Base-by-base conservation (phyloP, 495 filamentous ascomycete genomes). In the Penicillium ochrochloron region DNA sequence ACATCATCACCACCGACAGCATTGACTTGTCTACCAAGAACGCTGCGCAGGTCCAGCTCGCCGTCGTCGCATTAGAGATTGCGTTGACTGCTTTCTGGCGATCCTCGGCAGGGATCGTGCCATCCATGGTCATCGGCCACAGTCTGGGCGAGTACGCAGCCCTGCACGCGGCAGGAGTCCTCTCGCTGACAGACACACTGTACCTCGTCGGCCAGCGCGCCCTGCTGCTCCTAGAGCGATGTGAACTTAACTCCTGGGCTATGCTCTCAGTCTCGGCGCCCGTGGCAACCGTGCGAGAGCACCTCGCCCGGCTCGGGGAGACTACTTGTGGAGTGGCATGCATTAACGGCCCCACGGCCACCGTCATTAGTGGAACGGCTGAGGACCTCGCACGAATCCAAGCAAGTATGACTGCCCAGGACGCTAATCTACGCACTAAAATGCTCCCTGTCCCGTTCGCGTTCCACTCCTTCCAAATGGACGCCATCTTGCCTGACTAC, bases 401-500 rank as follows among this genome's bases (percentile, higher is more conserved):
- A 37, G 14, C 35, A 37, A 37, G 35, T 10, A 37, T 37, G 10
- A 37, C 35, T 10, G 11, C 10, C 35, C 23, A 52, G 21, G 21
- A 21, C 54, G 6, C 31, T 14, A n/a, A 17, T 25, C 15, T 21
- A 8, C 59, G 34, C n/a, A 9, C 59, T 12, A 60, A 35, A 9
- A 25, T 21, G 15, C 31, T 60, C 9, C 21, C 44, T 7, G 27
- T 60, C 1, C 31, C 87, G 23, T 92, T 85, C 62, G 90, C 89
- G 7, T 93, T 90, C 78, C 90, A 93, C 72, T 89, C 90, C 0
- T 76, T 82, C 1, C 90, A 92, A 66, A 82, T 91, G 17, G 87
- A 92, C 39, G 79, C 86, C n/a, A 88, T 92, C n/a, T 69, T 90
- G 10, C 82, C 85, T 8, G 64, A 76, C 11, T 82, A 80, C 33